phyloP scores from a whole-genome alignment of 441 rosid genomes.

The Biscutella laevigata region DNA sequence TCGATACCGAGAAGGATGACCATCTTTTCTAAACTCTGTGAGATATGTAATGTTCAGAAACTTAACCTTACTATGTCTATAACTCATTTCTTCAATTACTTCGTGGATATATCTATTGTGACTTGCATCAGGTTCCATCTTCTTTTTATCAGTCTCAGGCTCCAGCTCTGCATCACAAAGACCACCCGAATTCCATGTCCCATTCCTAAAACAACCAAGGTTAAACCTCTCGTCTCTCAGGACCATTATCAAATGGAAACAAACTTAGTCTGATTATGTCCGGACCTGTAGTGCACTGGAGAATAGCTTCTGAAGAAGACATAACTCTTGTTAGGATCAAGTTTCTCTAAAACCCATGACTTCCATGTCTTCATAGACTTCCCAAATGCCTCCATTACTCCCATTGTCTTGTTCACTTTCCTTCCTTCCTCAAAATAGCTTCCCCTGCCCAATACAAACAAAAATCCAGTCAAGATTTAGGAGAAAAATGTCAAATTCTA shows the following conservation, averaged over 20 bases:
- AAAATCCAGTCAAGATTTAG: not conserved
- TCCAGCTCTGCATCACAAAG: conserved; percentile 46
- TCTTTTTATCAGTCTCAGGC: conserved; percentile 43
- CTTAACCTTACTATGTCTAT: conserved; percentile 37
- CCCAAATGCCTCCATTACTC: conserved; percentile 52
- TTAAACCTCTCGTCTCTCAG: not conserved
- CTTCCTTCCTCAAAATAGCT: conserved; percentile 64
- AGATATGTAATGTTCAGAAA: conserved; percentile 62
- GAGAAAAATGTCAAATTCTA: not conserved
- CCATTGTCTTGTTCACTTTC: conserved; percentile 55
- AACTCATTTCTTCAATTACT: conserved; percentile 36
- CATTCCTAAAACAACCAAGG: conserved; percentile 42
- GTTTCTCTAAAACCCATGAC: conserved; percentile 42
- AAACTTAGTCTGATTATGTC: not conserved
- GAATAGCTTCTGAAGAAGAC: conserved; percentile 74
- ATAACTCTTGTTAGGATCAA: conserved; percentile 43
- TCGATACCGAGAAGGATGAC: conserved; percentile 57
- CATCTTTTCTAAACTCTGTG: conserved; percentile 56
- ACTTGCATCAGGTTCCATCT: conserved; percentile 40
- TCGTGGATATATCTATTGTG: conserved; percentile 44
- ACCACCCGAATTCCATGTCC: conserved; percentile 69
- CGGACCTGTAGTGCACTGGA: conserved; percentile 71
- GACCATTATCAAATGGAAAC: not conserved
- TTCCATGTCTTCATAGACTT: conserved; percentile 68
- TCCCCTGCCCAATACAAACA: conserved; percentile 36